A percentile compares a stretch with the other conserved stretches of the same genome.
phyloP scores from a whole-genome alignment of 202 grass and related monocot genomes.

The Eragrostis tef region DNA sequence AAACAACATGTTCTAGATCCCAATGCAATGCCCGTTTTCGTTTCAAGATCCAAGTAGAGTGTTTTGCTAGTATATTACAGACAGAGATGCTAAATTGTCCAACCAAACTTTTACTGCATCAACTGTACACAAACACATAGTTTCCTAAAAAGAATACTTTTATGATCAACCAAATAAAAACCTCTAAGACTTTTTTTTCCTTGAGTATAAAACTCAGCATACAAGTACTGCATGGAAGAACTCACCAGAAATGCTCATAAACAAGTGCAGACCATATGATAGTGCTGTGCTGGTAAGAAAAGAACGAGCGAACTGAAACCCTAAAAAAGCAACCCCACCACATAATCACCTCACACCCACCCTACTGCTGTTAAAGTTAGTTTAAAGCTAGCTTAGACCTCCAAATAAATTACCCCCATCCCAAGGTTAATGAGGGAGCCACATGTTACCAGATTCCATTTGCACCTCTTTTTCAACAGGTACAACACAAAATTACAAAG shows the following conservation, averaged over 20 bases:
- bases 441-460: slow-evolving; percentile 66
- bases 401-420: slow-evolving; percentile 49
- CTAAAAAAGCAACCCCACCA: slow-evolving; percentile 54
- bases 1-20: slow-evolving; percentile 52
- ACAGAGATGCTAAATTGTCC: neutral
- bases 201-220: neutral
- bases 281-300: slow-evolving; percentile 8
- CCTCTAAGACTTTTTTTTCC: neutral
- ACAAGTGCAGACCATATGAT: neutral
- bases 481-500: slow-evolving; percentile 21
- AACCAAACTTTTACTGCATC: neutral
- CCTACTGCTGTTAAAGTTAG: slow-evolving; percentile 31
- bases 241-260: neutral
- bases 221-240: neutral
- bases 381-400: slow-evolving; percentile 51
- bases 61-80: slow-evolving; percentile 1
- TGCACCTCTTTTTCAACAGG: slow-evolving; percentile 43
- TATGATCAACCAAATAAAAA: neutral
- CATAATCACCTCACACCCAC: slow-evolving; percentile 30
- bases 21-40: slow-evolving; percentile 42
- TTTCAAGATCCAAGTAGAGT: slow-evolving; percentile 39
- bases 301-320: neutral
- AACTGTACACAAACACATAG: neutral
- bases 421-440: slow-evolving; percentile 56
- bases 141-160: too few species aligned